Evolutionary conservation across 257 asterid genomes (phyloP).

Genomic region (Rehmannia glutinosa): DNA sequence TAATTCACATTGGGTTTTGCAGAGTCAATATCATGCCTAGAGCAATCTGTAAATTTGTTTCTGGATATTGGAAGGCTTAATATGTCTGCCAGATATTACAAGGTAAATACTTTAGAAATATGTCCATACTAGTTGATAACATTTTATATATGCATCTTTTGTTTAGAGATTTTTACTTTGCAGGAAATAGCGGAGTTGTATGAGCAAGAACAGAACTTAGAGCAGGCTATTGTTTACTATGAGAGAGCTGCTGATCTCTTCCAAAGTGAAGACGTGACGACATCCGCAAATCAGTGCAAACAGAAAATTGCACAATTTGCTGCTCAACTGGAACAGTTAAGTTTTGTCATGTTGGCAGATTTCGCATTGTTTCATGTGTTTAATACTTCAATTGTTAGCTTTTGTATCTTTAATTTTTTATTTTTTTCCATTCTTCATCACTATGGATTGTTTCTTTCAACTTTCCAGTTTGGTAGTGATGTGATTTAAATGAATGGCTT

Average conservation of each 20-base stretch:
- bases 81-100: conserved; percentile 94
- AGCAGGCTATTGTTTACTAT: conserved; percentile 71
- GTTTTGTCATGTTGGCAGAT: conserved; percentile 16
- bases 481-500: background rate
- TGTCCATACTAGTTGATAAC: background rate
- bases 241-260: conserved; percentile 93
- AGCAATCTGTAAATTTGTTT: conserved; percentile 73
- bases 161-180: conserved; percentile 18
- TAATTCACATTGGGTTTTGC: conserved; percentile 30
- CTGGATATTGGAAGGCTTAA: conserved; percentile 92
- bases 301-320: conserved; percentile 91
- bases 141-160: background rate
- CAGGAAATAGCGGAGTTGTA: conserved; percentile 92
- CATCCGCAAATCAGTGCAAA: conserved; percentile 92
- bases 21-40: conserved; percentile 85
- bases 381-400: no score
- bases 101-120: conserved; percentile 46
- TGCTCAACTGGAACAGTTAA: conserved; percentile 84
- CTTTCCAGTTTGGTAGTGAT: background rate
- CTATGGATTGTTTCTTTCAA: background rate
- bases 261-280: conserved; percentile 75
- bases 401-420: background rate
- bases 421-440: background rate
- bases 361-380: background rate
- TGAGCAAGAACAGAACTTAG: conserved; percentile 84